Evolutionary conservation across 169 alveolate species (phyloP).

Genomic region (Miamiensis avidus): DNA sequence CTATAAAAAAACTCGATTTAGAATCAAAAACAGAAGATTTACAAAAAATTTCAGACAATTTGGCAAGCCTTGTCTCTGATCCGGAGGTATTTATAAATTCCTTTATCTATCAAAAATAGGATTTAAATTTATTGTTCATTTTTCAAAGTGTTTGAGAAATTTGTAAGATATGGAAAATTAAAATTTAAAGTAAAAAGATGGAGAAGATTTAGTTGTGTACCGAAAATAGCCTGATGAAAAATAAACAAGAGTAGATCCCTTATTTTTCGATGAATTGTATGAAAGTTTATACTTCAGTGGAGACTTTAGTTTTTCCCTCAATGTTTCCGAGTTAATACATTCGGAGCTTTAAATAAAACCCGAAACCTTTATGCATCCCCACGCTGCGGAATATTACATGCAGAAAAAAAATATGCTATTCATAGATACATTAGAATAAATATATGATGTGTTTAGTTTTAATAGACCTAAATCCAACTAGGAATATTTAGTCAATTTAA

Average conservation of each 20-base stretch:
- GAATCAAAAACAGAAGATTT: not conserved
- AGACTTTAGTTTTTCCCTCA: not conserved
- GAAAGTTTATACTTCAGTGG: conserved; percentile 8
- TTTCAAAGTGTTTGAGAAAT: not conserved
- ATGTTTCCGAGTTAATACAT: conserved; percentile 7
- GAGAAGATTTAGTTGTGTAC: not conserved
- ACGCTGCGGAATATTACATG: conserved; percentile 7
- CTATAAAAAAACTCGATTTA: not conserved
- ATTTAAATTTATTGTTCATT: too few species aligned
- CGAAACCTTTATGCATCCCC: not conserved
- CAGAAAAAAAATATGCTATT: conserved; percentile 10
- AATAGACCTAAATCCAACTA: conserved; percentile 2
- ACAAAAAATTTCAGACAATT: not conserved
- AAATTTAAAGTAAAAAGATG: not conserved
- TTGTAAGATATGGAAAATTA: not conserved
- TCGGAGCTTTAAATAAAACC: not conserved
- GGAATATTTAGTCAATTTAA: conserved; percentile 5
- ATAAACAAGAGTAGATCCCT: not conserved
- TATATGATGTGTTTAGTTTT: conserved; percentile 5
- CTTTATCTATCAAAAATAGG: not conserved
- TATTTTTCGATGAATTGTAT: conserved; percentile 1
- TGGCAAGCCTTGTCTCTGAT: not conserved
- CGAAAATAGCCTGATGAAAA: not conserved
- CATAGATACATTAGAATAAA: not conserved
- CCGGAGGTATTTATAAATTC: not conserved